Base-by-base conservation (phyloP, 2,329 filamentous ascomycete species). In the Keithomyces neogunnii region DNA sequence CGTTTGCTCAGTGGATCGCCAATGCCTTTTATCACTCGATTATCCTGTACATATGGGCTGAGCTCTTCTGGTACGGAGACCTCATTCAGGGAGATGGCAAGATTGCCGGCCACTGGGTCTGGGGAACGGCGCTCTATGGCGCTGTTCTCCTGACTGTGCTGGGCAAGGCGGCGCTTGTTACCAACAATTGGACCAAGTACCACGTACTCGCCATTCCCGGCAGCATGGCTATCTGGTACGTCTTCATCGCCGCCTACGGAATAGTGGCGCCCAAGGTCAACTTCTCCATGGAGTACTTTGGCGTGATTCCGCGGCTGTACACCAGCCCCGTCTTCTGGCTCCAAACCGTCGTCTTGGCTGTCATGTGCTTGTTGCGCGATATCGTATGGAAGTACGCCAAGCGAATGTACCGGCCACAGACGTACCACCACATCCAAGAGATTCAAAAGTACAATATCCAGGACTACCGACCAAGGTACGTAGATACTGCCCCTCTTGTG, bases 371-470 rank as follows among this genome's bases (percentile, higher is more conserved):
- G 47, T 70, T 91, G 48, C 80, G 93, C 62, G 93, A 99, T 67
- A 88, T 96, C 69, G 84, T 86, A 3, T 99, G 92, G 91, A 99
- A 99, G 76, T 99, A 97, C 61, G 84, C 82, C 55, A 96, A 96
- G 76, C 82, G 93, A 58, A 96, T 99, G 90, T 99, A 97, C 73
- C 86, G 85, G 60, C 93, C 93, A 28, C 88, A 96, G 71, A 84
- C 89, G 43, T 99, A 99, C 64, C 93, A 99, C 62, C 93, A 99
- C 68, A 93, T 99, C 57, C 93, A 99, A 70, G 93, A 99, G 73
- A 99, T 99, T 60, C 93, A 99, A 70, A 99, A 99, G 73, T 99
- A 97, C 74, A 99, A 99, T 63, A 96, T 99, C 54, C 93, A 99
- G 73, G 93, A 99, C 73, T 99, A 99, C 71, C 80, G 93, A 64